phyloP scores from a whole-genome alignment of 2,329 filamentous ascomycete species.

The Pseudogymnoascus sp. region DNA sequence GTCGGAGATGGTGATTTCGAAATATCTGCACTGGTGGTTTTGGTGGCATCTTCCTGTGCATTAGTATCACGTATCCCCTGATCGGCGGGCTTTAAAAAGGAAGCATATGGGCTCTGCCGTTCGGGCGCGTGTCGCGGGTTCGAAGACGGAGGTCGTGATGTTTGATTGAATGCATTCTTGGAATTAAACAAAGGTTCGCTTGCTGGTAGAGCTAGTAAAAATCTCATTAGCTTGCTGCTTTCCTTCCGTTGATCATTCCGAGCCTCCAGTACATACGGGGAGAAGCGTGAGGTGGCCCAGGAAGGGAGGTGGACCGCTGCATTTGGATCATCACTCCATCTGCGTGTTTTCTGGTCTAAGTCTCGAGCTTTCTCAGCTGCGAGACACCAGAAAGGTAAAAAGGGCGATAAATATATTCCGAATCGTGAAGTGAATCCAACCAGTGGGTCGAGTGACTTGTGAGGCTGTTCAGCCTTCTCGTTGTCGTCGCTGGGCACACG shows the following conservation, averaged over 20 bases:
- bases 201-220: not conserved
- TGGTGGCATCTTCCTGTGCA: constrained; percentile 8
- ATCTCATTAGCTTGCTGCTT: not conserved
- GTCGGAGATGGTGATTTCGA: not conserved
- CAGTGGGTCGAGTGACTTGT: constrained; percentile 6
- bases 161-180: constrained; percentile 1
- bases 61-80: constrained; percentile 7
- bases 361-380: constrained; percentile 16
- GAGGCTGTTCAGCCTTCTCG: constrained; percentile 9
- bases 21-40: not conserved
- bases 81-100: constrained; percentile 6
- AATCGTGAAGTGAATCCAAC: not conserved
- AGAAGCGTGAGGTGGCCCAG: constrained; percentile 28
- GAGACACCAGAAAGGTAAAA: constrained; percentile 11
- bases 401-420: not conserved
- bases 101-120: not conserved
- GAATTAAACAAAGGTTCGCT: constrained; percentile 1
- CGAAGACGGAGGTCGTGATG: not conserved
- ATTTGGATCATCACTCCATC: constrained; percentile 30
- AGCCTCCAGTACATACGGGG: constrained; percentile 25
- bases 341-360: constrained; percentile 14
- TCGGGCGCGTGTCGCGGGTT: constrained; percentile 1
- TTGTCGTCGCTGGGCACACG: constrained; percentile 1
- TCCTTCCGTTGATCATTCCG: not conserved
- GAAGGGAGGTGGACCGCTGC: constrained; percentile 30